phyloP scores from a whole-genome alignment of 192 early-diverging fungal species.

The Gaertneriomyces sp. region DNA sequence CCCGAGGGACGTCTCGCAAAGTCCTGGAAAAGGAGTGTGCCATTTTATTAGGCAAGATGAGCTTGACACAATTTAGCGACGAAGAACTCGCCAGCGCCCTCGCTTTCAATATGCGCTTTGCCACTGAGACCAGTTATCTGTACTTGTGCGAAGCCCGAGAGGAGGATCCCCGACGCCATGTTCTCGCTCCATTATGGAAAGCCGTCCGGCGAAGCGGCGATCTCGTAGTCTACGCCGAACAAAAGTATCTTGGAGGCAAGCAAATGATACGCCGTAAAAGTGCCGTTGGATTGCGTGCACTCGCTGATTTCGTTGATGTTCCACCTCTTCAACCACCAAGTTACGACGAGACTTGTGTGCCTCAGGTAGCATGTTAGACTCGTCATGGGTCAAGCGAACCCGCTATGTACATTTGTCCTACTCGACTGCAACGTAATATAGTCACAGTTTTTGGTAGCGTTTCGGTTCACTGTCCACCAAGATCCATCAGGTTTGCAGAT shows the following conservation, averaged over 20 bases:
- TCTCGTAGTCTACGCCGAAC: background rate
- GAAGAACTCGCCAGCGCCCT: background rate
- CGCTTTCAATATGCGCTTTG: background rate
- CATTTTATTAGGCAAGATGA: no score
- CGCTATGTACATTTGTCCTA: no score
- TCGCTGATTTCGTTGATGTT: slow-evolving; percentile 3
- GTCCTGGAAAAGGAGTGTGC: slow-evolving; percentile 10
- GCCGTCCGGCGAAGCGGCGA: background rate
- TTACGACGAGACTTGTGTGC: no score
- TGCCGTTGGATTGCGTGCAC: background rate
- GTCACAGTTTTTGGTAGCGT: no score
- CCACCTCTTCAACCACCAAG: no score
- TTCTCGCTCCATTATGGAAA: slow-evolving; percentile 13
- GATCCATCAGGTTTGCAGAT: no score
- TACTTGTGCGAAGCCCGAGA: slow-evolving; percentile 6
- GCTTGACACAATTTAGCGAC: no score
- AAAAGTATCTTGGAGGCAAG: background rate
- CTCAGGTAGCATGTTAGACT: no score
- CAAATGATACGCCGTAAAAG: background rate
- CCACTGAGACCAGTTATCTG: background rate
- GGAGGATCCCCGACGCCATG: slow-evolving; percentile 14
- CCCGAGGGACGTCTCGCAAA: slow-evolving; percentile 1
- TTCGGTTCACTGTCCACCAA: no score
- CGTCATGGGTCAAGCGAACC: no score
- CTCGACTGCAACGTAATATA: no score